A percentile compares a stretch with the other conserved stretches of the same genome.
Conservation (phyloP, 225 moss, liverwort and hornwort genomes). For the Neckera pumila region DNA sequence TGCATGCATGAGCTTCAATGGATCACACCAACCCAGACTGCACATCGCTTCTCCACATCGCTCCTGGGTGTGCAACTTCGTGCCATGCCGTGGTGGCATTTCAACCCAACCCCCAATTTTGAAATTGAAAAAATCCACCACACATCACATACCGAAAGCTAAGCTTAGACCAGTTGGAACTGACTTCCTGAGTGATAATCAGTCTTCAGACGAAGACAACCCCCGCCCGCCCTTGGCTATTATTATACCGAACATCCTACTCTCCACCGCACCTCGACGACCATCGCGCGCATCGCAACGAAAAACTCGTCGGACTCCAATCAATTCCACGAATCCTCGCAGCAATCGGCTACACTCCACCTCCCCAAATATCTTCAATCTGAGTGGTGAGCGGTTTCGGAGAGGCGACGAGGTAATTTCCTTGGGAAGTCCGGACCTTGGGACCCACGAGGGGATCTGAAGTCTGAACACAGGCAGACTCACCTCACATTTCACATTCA, state of each 20-base stretch:
- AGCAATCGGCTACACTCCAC: background rate
- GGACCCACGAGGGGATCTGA: background rate
- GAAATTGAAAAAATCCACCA: too few relatives aligned
- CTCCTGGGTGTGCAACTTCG: background rate
- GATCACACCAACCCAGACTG: background rate
- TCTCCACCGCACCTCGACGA: background rate
- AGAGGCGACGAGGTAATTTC: background rate
- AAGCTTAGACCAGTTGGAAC: background rate
- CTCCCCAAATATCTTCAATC: constrained; percentile 4
- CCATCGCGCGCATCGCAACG: background rate
- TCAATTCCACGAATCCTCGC: background rate
- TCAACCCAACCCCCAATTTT: background rate
- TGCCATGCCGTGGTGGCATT: background rate
- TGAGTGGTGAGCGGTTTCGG: background rate
- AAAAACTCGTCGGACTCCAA: background rate
- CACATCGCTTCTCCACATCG: background rate
- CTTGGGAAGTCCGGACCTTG: background rate
- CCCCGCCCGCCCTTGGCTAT: background rate
- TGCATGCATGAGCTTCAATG: background rate
- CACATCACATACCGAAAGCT: background rate
- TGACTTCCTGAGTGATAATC: background rate
- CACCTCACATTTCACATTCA: background rate
- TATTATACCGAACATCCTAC: background rate
- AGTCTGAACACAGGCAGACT: background rate
- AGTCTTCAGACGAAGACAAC: background rate